These are phyloP conservation scores for Phialophora expanda DNA, from an alignment of 2,329 filamentous ascomycete genomes.

Conservation along the genomic window DNA sequence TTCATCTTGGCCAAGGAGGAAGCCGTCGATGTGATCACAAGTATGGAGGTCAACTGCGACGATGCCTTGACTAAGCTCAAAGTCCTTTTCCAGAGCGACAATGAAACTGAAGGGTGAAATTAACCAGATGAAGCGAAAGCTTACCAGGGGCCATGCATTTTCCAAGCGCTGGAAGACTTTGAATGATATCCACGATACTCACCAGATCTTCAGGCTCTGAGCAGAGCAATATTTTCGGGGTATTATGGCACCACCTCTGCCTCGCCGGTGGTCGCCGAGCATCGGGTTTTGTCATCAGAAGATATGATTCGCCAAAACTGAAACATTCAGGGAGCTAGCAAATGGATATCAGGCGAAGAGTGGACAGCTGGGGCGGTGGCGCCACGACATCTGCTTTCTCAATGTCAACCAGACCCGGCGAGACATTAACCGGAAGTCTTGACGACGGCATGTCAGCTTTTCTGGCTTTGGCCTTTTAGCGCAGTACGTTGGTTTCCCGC, in stretches of 20 bases:
- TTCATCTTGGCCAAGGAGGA: conserved; percentile 51
- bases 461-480: too few species aligned
- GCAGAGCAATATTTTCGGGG: neutral
- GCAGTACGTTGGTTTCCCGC: neutral
- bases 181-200: neutral
- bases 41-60: conserved; percentile 53
- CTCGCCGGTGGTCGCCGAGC: neutral
- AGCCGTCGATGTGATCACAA: conserved; percentile 51
- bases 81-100: conserved; percentile 47
- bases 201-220: neutral
- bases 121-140: neutral
- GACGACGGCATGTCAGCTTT: too few species aligned
- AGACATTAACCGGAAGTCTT: too few species aligned
- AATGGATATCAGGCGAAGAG: too few species aligned
- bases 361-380: too few species aligned
- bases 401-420: too few species aligned
- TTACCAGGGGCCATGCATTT: neutral
- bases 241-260: neutral
- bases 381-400: too few species aligned
- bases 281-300: neutral
- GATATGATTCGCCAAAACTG: neutral
- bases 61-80: conserved; percentile 51
- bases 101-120: conserved; percentile 1
- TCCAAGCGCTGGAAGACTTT: neutral
- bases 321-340: neutral